These are phyloP conservation scores for Podospora pseudocomata DNA, from an alignment of 495 filamentous ascomycete species.

Conservation along the genomic window DNA sequence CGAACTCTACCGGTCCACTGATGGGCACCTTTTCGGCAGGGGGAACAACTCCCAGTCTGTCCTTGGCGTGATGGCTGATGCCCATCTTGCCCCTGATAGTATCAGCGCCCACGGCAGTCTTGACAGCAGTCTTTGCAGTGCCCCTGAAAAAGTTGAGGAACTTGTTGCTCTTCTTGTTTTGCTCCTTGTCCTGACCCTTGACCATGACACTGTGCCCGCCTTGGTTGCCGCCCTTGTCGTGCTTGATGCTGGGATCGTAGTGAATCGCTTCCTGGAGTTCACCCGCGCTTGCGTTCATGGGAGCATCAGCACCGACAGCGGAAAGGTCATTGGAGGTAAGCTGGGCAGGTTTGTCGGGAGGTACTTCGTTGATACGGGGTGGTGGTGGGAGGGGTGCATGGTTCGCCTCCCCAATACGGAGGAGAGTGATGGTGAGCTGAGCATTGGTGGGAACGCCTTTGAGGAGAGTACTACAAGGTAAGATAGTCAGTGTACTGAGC, in stretches of 20 bases:
- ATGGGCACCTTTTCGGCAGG: conserved; percentile 38
- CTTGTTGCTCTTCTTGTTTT: conserved; percentile 45
- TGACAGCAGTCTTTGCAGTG: conserved; percentile 62
- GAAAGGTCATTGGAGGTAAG: conserved; percentile 46
- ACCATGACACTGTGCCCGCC: conserved; percentile 50
- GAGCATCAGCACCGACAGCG: conserved; percentile 37
- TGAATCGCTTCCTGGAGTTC: conserved; percentile 45
- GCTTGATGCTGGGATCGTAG: conserved; percentile 32
- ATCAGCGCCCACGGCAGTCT: conserved; percentile 67
- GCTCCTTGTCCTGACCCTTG: conserved; percentile 29
- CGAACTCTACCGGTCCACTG: conserved; percentile 72
- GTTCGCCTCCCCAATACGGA: conserved; percentile 82
- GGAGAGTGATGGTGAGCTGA: conserved; percentile 77
- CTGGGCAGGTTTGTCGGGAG: conserved; percentile 48
- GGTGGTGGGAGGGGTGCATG: conserved; percentile 79
- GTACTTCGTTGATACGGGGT: conserved; percentile 53
- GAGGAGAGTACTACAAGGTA: conserved; percentile 60
- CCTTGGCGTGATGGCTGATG: conserved; percentile 60
- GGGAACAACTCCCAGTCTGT: conserved; percentile 67
- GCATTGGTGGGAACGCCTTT: conserved; percentile 87
- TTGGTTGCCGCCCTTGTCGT: conserved; percentile 29
- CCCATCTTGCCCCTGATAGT: conserved; percentile 60
- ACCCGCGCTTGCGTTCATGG: conserved; percentile 38
- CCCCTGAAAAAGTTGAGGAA: conserved; percentile 66
- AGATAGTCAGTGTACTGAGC: not conserved